These are phyloP conservation scores for Punica granatum DNA, from an alignment of 345 rosid genomes.

Conservation along the genomic window DNA sequence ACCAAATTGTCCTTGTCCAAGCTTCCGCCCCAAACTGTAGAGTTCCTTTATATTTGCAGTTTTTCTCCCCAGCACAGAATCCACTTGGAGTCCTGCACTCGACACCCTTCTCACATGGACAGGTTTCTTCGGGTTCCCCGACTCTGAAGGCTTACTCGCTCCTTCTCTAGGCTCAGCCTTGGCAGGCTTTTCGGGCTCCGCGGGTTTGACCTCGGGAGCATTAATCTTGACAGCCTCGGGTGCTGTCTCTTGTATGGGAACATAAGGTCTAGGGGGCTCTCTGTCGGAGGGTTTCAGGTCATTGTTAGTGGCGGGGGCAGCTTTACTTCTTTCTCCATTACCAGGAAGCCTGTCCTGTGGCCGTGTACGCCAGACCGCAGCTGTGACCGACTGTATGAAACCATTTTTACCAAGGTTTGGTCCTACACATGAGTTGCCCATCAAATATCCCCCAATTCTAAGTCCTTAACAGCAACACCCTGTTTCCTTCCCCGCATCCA, in stretches of 20 bases:
- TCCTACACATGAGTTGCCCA: conserved; percentile 13
- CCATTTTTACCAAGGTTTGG: conserved; percentile 5
- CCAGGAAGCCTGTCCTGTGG: not conserved
- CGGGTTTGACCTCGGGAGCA: not conserved
- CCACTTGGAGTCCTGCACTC: conserved; percentile 52
- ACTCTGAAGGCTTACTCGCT: conserved; percentile 16
- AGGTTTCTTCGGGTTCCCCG: conserved; percentile 33
- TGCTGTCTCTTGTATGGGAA: conserved; percentile 1
- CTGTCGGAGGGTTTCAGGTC: not conserved
- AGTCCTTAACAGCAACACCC: conserved; percentile 1
- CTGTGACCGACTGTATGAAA: conserved; percentile 10
- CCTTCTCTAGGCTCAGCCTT: conserved; percentile 17
- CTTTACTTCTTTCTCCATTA: not conserved
- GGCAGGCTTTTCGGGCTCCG: not conserved
- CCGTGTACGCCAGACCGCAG: conserved; percentile 8
- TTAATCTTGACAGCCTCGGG: conserved; percentile 7
- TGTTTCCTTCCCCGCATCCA: conserved; percentile 7
- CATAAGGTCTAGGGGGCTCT: conserved; percentile 2
- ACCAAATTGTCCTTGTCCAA: conserved; percentile 95
- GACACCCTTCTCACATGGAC: conserved; percentile 37
- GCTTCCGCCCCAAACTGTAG: conserved; percentile 67
- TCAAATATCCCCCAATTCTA: conserved; percentile 11
- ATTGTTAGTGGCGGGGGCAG: not conserved
- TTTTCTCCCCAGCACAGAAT: conserved; percentile 64
- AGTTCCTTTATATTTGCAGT: conserved; percentile 69